phyloP scores from a whole-genome alignment of 345 rosid species.

The Gossypium bickii region DNA sequence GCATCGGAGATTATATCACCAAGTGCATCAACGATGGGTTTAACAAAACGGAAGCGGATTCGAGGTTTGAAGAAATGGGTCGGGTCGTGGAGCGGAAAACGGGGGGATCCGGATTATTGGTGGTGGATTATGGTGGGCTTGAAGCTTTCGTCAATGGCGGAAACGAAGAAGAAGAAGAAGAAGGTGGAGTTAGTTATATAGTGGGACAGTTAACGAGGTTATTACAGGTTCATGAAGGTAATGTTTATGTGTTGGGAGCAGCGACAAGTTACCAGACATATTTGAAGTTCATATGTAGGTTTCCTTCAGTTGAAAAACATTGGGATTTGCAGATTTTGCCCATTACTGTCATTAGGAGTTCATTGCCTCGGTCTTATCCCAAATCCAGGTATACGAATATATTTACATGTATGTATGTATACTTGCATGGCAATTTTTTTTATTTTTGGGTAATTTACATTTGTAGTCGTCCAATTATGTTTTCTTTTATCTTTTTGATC shows the following conservation, averaged over 20 bases:
- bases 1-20: slow-evolving; percentile 37
- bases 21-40: slow-evolving; percentile 27
- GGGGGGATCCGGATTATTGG: slow-evolving; percentile 49
- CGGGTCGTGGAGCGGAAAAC: slow-evolving; percentile 31
- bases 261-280: slow-evolving; percentile 54
- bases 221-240: slow-evolving; percentile 37
- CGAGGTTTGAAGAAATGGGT: slow-evolving; percentile 46
- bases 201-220: slow-evolving; percentile 46
- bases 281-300: slow-evolving; percentile 45
- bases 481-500: too few species aligned
- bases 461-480: too few species aligned
- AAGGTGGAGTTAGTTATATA: slow-evolving; percentile 27
- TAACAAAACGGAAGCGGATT: slow-evolving; percentile 28
- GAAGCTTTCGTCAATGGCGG: slow-evolving; percentile 24
- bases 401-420: neutral
- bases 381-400: slow-evolving; percentile 57
- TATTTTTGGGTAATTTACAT: too few species aligned
- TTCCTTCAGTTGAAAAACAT: slow-evolving; percentile 56
- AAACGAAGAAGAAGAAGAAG: slow-evolving; percentile 20
- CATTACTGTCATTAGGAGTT: slow-evolving; percentile 43
- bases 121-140: slow-evolving; percentile 64
- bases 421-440: neutral
- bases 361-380: slow-evolving; percentile 46
- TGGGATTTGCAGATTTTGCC: slow-evolving; percentile 85
- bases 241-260: slow-evolving; percentile 64